These are phyloP conservation scores for Carex kokanica DNA, from an alignment of 176 grass and related monocot genomes.

Conservation along the genomic window DNA sequence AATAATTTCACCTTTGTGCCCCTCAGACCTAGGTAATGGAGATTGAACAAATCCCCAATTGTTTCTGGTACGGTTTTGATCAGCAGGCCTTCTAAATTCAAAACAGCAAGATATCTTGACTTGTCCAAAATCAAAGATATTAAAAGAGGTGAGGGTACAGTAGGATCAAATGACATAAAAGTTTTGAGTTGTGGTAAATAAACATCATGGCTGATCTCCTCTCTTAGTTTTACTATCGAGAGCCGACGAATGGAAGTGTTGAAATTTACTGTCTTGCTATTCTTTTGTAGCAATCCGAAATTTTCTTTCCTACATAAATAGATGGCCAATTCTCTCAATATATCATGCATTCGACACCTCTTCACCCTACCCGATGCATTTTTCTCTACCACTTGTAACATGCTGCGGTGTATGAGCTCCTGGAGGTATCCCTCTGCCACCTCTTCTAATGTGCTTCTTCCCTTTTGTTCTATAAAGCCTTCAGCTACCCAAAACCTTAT, in stretches of 20 bases:
- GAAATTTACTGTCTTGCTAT: background rate
- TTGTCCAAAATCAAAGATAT: constrained; percentile 13
- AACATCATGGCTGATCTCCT: background rate
- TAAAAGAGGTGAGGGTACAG: background rate
- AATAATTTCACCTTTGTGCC: constrained; percentile 35
- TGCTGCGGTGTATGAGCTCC: constrained; percentile 37
- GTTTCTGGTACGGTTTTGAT: constrained; percentile 25
- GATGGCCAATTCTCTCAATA: constrained; percentile 43
- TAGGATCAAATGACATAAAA: constrained; percentile 36
- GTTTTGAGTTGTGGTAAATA: constrained; percentile 26
- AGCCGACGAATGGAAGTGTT: background rate
- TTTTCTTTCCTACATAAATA: constrained; percentile 17
- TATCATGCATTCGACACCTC: constrained; percentile 42
- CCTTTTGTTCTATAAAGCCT: constrained; percentile 31
- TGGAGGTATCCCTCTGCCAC: constrained; percentile 42
- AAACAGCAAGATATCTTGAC: constrained; percentile 38
- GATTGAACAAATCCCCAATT: constrained; percentile 48
- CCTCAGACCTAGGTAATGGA: constrained; percentile 37
- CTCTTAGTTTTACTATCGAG: background rate
- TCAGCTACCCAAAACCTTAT: constrained; percentile 58
- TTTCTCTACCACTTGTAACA: constrained; percentile 33
- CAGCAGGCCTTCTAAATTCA: constrained; percentile 11
- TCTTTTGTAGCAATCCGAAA: constrained; percentile 19
- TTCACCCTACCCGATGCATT: constrained; percentile 4
- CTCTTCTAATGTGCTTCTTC: constrained; percentile 36